Base-by-base conservation (phyloP, 345 rosid genomes). In the Euphorbia lathyris region DNA sequence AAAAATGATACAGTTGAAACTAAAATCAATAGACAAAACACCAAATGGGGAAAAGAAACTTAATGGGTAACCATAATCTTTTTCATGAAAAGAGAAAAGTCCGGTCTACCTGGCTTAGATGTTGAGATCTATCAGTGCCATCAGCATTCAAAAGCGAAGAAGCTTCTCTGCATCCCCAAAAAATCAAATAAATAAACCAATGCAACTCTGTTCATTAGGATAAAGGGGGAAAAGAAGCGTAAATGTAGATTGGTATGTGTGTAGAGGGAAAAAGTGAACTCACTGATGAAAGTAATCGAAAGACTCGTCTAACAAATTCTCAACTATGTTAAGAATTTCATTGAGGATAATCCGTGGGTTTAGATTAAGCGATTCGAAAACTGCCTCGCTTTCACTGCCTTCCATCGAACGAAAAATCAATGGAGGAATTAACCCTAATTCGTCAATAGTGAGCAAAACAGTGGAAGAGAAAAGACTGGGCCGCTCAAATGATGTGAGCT, bases 261-360 rank as follows among this genome's bases (percentile, higher is more conserved):
- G 43, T 65, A 66, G 38, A 27, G 50, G 61, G 63, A 62, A n/a
- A 42, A 69, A 36, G 34, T 5, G 67, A 45, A 71, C 58, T 50
- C 69, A 89, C 98, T 72, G 77, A 67, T 26, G 76, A 47, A 68
- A 89, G 91, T 76, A 89, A 72, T 78, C 79, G 67, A 91, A 87
- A 12, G 96, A 92, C 51, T 84, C 88, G 67, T 83, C 83, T 59
- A 88, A 60, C 69, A 86, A 29, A 72, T 89, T 88, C 48, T 88
- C 88, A 72, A 89, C 83, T 53, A 86, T 69, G 81, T 94, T 89
- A 56, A 91, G 81, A 65, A 87, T 77, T 75, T 85, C 91, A 73
- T 90, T 91, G 83, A 90, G 74, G 87, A 94, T 88, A 38, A 84
- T 75, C 50, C 80, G 87, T 38, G 98, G 97, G 51, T 90, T 85